Base-by-base conservation (phyloP, 352 stramenopile species). In the Phytophthora crassamura region DNA sequence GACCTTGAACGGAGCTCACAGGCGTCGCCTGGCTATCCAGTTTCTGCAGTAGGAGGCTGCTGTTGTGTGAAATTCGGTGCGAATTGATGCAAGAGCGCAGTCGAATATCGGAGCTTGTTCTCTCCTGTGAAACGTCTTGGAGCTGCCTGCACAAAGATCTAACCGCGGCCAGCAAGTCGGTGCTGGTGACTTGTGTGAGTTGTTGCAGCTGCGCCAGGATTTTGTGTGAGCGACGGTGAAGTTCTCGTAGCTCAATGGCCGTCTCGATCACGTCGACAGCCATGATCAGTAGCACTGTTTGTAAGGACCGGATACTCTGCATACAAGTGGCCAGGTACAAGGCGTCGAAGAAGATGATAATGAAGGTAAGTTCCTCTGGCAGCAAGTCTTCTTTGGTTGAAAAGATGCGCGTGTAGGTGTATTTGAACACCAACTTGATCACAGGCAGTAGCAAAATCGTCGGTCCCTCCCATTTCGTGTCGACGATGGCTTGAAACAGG, bases 341-440 rank as follows among this genome's bases (percentile, higher is more conserved):
- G 5, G 40, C 40, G 6, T 47, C 40, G 40, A 47, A 47, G 12
- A 47, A 47, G 16, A n/a, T 10, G 16, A 47, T 16, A 5, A 16
- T 32, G 30, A 30, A 47, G 16, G 40, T 47, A 7, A 30, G 15
- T 30, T 11, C 41, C 41, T 47, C 18, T 11, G 41, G 18, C 1
- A 47, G 41, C 7, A 47, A 20, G 41, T 47, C 18, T 12, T 47
- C 41, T n/a, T n/a, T n/a, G n/a, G n/a, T n/a, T n/a, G n/a, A n/a
- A n/a, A n/a, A n/a, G n/a, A n/a, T n/a, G n/a, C 41, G 41, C 18
- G 14, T 47, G 16, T 47, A 33, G 7, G 32, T 12, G 41, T 32
- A 10, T 47, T 47, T 33, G 8, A 28, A 15, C 8, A 30, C 18
- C n/a, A 47, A 7, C 18, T 47, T 47, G 18, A 47, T 5, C 2